A percentile compares a stretch with the other conserved stretches of the same genome.
Conservation (phyloP, 1,284 basidiomycete species). For the Puccinia triticina region DNA sequence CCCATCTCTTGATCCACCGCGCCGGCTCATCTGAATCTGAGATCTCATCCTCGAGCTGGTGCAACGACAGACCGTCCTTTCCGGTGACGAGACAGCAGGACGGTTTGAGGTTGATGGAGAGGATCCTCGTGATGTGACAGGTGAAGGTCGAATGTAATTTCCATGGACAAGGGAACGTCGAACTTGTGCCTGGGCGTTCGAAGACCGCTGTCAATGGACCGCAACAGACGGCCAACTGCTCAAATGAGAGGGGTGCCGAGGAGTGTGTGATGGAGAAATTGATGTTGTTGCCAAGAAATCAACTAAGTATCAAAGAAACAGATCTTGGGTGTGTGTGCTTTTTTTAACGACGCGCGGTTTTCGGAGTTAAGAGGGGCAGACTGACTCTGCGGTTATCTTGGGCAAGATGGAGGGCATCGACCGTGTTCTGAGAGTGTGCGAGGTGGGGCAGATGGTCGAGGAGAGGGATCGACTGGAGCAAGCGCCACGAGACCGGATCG, state of each 20-base stretch:
- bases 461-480: conserved; percentile 36
- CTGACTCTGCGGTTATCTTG: conserved; percentile 5
- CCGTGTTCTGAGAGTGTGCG: not conserved
- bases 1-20: conserved; percentile 38
- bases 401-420: conserved; percentile 28
- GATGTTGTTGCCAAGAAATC: not conserved
- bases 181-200: conserved; percentile 21
- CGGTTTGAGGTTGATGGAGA: conserved; percentile 18
- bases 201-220: conserved; percentile 32
- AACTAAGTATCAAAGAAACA: not conserved
- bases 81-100: conserved; percentile 30
- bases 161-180: not conserved
- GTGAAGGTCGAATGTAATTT: conserved; percentile 46
- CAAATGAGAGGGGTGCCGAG: not conserved
- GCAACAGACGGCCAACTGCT: conserved; percentile 32
- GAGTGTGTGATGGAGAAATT: not conserved
- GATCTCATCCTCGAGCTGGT: conserved; percentile 21
- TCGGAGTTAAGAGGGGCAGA: not conserved
- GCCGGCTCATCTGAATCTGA: conserved; percentile 17
- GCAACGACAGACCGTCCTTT: conserved; percentile 36
- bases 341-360: not conserved
- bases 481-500: not conserved
- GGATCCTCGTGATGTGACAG: conserved; percentile 17
- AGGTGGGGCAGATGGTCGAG: conserved; percentile 31
- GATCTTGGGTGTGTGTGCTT: not conserved